phyloP scores from a whole-genome alignment of 2,329 filamentous ascomycete genomes.

The Chaetomium globosum region DNA sequence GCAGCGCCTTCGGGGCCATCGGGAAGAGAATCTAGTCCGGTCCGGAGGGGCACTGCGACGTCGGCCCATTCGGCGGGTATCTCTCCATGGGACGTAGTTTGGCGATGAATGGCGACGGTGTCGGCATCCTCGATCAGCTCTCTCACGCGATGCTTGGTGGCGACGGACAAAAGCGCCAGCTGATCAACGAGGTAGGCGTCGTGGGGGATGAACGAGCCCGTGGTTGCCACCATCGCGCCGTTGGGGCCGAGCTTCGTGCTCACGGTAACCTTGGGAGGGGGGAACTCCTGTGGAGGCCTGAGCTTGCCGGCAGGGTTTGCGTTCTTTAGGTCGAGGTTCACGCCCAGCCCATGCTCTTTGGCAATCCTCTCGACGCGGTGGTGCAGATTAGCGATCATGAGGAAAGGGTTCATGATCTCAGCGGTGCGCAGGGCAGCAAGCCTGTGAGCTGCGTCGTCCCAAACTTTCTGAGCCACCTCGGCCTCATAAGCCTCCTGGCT shows the following conservation, averaged over 20 bases:
- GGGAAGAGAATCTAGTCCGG: constrained; percentile 43
- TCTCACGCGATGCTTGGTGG: constrained; percentile 76
- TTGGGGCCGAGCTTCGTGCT: constrained; percentile 62
- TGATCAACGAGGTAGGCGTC: constrained; percentile 80
- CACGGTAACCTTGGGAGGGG: constrained; percentile 56
- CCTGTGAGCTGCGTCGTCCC: constrained; percentile 62
- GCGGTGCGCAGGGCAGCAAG: constrained; percentile 64
- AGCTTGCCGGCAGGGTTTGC: constrained; percentile 52
- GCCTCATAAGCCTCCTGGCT: constrained; percentile 67
- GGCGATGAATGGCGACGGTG: constrained; percentile 69
- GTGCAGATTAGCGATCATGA: constrained; percentile 65
- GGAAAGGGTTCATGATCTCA: constrained; percentile 73
- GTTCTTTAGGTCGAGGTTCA: constrained; percentile 60
- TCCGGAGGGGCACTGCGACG: constrained; percentile 61
- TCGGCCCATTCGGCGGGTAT: constrained; percentile 76
- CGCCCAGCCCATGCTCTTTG: constrained; percentile 57
- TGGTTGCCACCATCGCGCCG: constrained; percentile 61
- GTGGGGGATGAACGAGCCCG: constrained; percentile 71
- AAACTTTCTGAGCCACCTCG: constrained; percentile 59
- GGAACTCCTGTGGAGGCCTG: constrained; percentile 53
- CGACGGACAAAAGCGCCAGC: constrained; percentile 78
- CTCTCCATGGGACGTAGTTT: constrained; percentile 76
- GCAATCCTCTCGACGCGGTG: constrained; percentile 62
- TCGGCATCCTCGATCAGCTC: constrained; percentile 77
- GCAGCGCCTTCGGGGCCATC: constrained; percentile 51